phyloP scores from a whole-genome alignment of 345 rosid species.

The Citrus inodora region DNA sequence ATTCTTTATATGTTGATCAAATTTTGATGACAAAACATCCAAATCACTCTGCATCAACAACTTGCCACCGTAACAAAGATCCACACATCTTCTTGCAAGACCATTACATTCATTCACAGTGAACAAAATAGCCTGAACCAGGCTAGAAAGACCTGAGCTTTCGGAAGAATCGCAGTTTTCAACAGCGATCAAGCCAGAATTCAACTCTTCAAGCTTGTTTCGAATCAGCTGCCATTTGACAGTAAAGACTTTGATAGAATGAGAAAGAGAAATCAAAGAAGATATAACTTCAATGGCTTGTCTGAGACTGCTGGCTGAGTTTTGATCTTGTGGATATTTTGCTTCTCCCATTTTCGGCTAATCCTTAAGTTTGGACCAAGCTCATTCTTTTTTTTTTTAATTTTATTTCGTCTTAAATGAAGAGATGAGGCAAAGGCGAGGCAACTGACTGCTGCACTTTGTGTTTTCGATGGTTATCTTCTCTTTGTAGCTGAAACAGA shows the following conservation, averaged over 20 bases:
- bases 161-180: slow-evolving; percentile 48
- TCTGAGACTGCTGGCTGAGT: slow-evolving; percentile 23
- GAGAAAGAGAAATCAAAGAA: slow-evolving; percentile 62
- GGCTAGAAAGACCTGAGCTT: slow-evolving; percentile 41
- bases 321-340: slow-evolving; percentile 13
- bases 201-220: slow-evolving; percentile 66
- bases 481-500: slow-evolving; percentile 17
- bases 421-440: not conserved
- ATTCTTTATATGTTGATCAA: slow-evolving; percentile 49
- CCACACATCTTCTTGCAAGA: slow-evolving; percentile 70
- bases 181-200: slow-evolving; percentile 50
- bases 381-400: slow-evolving; percentile 20
- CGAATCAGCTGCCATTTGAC: slow-evolving; percentile 84
- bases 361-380: slow-evolving; percentile 23
- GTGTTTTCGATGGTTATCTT: not conserved
- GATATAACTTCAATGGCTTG: slow-evolving; percentile 56
- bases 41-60: slow-evolving; percentile 96
- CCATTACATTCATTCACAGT: slow-evolving; percentile 49
- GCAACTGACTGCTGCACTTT: not conserved
- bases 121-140: slow-evolving; percentile 41
- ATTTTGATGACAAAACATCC: slow-evolving; percentile 55
- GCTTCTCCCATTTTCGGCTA: slow-evolving; percentile 29
- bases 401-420: not conserved
- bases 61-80: slow-evolving; percentile 79
- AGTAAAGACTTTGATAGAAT: slow-evolving; percentile 60